Evolutionary conservation across 202 grass and related monocot species (phyloP), one percentile per base, ranked within the genome.

Genomic region (Zoysia matrella): DNA sequence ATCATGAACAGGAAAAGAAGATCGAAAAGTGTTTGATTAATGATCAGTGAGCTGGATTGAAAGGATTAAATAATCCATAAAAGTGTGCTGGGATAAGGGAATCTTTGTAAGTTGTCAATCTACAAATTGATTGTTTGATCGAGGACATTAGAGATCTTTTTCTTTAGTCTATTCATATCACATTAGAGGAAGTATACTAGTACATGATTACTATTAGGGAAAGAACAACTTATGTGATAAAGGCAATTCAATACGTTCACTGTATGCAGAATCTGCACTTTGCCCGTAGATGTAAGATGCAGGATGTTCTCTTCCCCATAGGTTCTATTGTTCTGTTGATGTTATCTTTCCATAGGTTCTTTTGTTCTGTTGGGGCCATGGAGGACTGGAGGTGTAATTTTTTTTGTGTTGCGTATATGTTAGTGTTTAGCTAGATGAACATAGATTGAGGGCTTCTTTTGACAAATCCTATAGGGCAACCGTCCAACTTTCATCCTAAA

Each of bases 91-190:
- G 69, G 74, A 83, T 89, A 91, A 85, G 78, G 84, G 84, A 97
- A 91, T 91, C 84, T 89, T 86, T 78, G 71, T 84, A 87, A 89
- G 60, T 93, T 91, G 71, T 71, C 77, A 77, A 77, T 83, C 56
- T 87, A 88, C 72, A 81, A 86, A 85, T 56, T 56, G 53, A 90
- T 70, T 60, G 30, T 82, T 86, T 76, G 10, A 43, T 89, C 69
- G 58, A 86, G 64, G 57, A 82, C 57, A 52, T 86, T 71, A 40
- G 60, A 41, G 4, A 41, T 42, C 77, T 65, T 45, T 84, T 51
- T n/a, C 22, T 30, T 81, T 88, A 92, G 83, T 69, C 73, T 63
- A 52, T 82, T 90, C 60, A 88, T 83, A 80, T 75, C 83, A 92
- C 79, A 83, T 70, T 82, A 82, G 47, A 72, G 57, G 49, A 69